Conservation (phyloP, 1,284 basidiomycete genomes). For the Ganoderma resinaceum region DNA sequence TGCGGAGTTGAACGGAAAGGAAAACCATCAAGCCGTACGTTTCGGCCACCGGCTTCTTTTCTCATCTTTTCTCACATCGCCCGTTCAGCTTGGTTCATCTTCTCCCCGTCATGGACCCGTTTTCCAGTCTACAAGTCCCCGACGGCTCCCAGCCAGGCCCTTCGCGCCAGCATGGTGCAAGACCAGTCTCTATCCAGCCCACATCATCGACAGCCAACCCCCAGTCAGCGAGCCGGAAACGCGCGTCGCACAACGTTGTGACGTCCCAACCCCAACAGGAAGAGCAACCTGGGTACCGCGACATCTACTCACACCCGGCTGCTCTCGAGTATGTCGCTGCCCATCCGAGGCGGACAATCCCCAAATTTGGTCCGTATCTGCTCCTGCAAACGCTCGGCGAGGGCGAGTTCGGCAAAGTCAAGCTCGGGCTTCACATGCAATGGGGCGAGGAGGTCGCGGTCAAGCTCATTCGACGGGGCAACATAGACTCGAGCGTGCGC, state of each 20-base stretch:
- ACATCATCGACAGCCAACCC: slow-evolving; percentile 43
- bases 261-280: slow-evolving; percentile 52
- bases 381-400: slow-evolving; percentile 95
- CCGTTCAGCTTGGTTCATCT: slow-evolving; percentile 28
- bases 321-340: slow-evolving; percentile 85
- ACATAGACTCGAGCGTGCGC: slow-evolving; percentile 86
- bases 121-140: slow-evolving; percentile 53
- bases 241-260: slow-evolving; percentile 60
- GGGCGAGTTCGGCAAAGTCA: slow-evolving; percentile 99
- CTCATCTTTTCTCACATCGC: slow-evolving; percentile 32
- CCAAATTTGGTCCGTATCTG: slow-evolving; percentile 95
- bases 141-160: slow-evolving; percentile 51
- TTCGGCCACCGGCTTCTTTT: slow-evolving; percentile 26
- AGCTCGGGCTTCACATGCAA: slow-evolving; percentile 92
- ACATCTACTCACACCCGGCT: slow-evolving; percentile 86
- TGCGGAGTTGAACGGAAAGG: slow-evolving; percentile 14
- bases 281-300: slow-evolving; percentile 59
- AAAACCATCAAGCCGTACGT: slow-evolving; percentile 25
- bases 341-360: slow-evolving; percentile 86
- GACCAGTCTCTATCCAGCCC: slow-evolving; percentile 54
- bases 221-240: slow-evolving; percentile 50
- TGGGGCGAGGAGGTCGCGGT: slow-evolving; percentile 99
- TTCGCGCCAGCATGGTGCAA: slow-evolving; percentile 50
- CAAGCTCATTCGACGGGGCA: slow-evolving; percentile 95
- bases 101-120: slow-evolving; percentile 36